Percentiles rank a stretch among this genome's conserved stretches.
Conservation (phyloP, 2,329 filamentous ascomycete species). For the Berkeleyomyces basicola region DNA sequence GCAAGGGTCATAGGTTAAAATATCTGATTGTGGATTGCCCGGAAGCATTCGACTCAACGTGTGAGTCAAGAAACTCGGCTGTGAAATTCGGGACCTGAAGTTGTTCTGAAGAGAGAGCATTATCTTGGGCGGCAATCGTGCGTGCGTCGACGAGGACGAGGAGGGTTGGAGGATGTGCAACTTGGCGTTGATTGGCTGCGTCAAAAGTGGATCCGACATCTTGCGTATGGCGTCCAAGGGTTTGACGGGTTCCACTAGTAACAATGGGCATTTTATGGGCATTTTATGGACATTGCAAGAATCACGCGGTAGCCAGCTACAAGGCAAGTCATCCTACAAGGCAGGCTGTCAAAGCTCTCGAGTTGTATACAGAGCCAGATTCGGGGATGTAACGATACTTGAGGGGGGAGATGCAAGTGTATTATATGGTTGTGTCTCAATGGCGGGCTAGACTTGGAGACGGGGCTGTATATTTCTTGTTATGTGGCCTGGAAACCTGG, state of each 20-base stretch:
- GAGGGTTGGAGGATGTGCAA: conserved; percentile 12
- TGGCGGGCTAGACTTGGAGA: too few species aligned
- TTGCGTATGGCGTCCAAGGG: conserved; percentile 11
- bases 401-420: background rate
- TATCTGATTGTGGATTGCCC: background rate
- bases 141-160: conserved; percentile 12
- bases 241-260: conserved; percentile 5
- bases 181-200: conserved; percentile 12
- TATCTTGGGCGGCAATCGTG: background rate
- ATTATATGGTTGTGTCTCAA: background rate
- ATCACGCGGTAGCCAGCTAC: conserved; percentile 2
- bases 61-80: too few species aligned
- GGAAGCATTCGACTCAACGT: background rate
- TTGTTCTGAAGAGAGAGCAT: background rate
- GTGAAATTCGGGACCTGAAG: background rate
- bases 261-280: background rate
- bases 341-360: background rate
- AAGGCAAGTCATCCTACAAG: background rate
- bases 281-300: too few species aligned
- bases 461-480: background rate
- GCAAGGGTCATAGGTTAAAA: background rate
- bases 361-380: background rate
- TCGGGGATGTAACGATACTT: background rate
- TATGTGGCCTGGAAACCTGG: background rate
- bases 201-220: conserved; percentile 8